These are phyloP conservation scores for Antarctomyces pellizariae DNA, from an alignment of 495 filamentous ascomycete genomes.

Conservation along the genomic window DNA sequence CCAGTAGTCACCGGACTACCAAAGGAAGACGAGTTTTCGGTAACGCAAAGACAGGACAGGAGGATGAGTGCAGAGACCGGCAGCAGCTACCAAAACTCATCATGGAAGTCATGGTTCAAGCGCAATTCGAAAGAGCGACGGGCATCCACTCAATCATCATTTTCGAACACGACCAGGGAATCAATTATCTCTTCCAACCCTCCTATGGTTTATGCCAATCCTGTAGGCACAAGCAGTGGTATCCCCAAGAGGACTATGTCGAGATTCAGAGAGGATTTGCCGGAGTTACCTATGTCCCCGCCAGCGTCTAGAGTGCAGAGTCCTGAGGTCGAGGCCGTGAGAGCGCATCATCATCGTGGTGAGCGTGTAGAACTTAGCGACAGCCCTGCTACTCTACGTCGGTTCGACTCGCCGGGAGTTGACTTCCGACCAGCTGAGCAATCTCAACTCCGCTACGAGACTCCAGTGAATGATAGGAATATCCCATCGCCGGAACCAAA, in stretches of 20 bases:
- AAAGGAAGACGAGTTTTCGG: conserved; percentile 20
- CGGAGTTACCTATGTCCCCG: conserved; percentile 60
- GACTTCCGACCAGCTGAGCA: too few species aligned
- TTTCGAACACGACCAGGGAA: conserved; percentile 73
- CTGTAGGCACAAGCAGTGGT: conserved; percentile 14
- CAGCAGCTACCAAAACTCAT: conserved; percentile 18
- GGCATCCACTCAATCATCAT: conserved; percentile 30
- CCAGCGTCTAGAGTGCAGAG: conserved; percentile 63
- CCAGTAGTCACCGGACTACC: conserved; percentile 3
- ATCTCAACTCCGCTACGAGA: conserved; percentile 9
- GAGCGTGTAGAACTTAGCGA: too few species aligned
- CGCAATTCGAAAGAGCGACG: conserved; percentile 36
- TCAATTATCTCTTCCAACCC: conserved; percentile 19
- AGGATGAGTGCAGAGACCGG: conserved; percentile 19
- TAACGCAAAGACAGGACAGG: conserved; percentile 13
- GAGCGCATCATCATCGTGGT: too few species aligned
- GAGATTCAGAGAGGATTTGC: conserved; percentile 82
- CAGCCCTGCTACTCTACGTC: conserved; percentile 11
- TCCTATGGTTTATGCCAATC: conserved; percentile 5
- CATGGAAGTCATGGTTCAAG: conserved; percentile 54
- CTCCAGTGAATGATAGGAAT: conserved; percentile 10
- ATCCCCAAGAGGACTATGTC: conserved; percentile 56
- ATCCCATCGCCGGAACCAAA: conserved; percentile 15
- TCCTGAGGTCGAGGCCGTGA: conserved; percentile 28
- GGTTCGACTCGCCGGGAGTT: conserved; percentile 8